Percentiles rank a stretch among this genome's conserved stretches.
These are phyloP conservation scores for Geranium brycei DNA, from an alignment of 345 rosid species.

Conservation along the genomic window DNA sequence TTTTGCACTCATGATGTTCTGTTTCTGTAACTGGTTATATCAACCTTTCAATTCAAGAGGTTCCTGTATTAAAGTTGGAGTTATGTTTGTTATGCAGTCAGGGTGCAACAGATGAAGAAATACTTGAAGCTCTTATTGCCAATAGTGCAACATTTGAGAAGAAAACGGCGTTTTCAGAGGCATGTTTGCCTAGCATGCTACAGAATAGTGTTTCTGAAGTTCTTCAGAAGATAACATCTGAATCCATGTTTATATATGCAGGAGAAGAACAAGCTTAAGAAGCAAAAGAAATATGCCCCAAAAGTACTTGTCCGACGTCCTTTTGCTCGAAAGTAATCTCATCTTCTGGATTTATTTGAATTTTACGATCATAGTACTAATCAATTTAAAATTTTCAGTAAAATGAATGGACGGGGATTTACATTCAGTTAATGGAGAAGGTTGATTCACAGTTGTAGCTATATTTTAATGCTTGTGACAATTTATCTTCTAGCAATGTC, in stretches of 20 bases:
- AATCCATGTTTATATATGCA: slow-evolving; percentile 17
- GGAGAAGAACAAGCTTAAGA: slow-evolving; percentile 83
- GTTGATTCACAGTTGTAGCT: neutral
- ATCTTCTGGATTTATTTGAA: neutral
- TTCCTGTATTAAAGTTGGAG: neutral
- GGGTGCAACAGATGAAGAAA: slow-evolving; percentile 79
- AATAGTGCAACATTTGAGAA: slow-evolving; percentile 82
- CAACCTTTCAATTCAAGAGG: neutral
- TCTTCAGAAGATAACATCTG: neutral
- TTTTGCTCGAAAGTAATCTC: slow-evolving; percentile 47
- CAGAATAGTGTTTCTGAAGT: neutral
- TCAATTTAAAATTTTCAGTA: neutral
- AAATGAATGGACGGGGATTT: neutral
- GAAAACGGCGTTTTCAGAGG: slow-evolving; percentile 80
- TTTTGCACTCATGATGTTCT: neutral
- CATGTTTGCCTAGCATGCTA: slow-evolving; percentile 8
- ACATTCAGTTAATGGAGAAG: neutral
- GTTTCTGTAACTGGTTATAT: neutral
- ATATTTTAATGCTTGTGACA: neutral
- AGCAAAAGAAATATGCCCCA: slow-evolving; percentile 94
- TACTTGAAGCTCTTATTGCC: slow-evolving; percentile 82
- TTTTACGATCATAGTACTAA: neutral
- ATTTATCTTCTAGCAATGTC: neutral
- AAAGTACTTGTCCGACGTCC: slow-evolving; percentile 74
- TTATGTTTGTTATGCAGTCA: slow-evolving; percentile 31